Evolutionary conservation across 75 land plant species (phyloP).

Genomic region (Sequoia sempervirens): DNA sequence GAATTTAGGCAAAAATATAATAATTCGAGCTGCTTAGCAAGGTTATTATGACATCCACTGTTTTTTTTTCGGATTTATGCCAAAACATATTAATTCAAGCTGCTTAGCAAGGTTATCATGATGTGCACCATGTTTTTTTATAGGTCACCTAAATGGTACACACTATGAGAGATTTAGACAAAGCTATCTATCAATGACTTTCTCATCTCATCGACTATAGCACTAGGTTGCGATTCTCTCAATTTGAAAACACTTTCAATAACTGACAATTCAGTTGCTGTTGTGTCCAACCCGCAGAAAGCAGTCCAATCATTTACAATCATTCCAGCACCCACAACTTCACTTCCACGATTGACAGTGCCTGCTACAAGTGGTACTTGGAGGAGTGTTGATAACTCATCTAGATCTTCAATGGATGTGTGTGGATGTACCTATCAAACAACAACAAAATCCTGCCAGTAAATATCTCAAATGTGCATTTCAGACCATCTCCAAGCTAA

Average conservation of each 20-base stretch:
- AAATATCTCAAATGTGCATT: background rate
- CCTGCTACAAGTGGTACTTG: constrained; percentile 97
- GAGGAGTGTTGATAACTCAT: constrained; percentile 87
- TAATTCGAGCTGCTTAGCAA: too few species aligned
- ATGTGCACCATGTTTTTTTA: too few species aligned
- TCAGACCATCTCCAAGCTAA: too few species aligned
- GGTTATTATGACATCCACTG: too few species aligned
- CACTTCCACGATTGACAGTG: constrained; percentile 95
- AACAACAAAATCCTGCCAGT: background rate
- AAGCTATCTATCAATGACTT: constrained; percentile 84
- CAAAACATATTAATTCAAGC: too few species aligned
- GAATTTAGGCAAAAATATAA: too few species aligned
- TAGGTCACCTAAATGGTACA: background rate
- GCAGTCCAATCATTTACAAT: constrained; percentile 97
- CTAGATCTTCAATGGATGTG: constrained; percentile 89
- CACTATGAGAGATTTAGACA: constrained; percentile 17
- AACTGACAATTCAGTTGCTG: constrained; percentile 90
- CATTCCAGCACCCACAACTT: constrained; percentile 85
- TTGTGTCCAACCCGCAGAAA: constrained; percentile 93
- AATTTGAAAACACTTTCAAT: constrained; percentile 91
- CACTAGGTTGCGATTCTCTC: constrained; percentile 81
- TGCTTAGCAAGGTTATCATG: too few species aligned
- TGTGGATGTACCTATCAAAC: constrained; percentile 86
- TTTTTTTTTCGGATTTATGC: too few species aligned
- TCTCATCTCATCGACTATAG: constrained; percentile 89